phyloP scores from a whole-genome alignment of 2,329 filamentous ascomycete genomes.

The Colletotrichum sp. region DNA sequence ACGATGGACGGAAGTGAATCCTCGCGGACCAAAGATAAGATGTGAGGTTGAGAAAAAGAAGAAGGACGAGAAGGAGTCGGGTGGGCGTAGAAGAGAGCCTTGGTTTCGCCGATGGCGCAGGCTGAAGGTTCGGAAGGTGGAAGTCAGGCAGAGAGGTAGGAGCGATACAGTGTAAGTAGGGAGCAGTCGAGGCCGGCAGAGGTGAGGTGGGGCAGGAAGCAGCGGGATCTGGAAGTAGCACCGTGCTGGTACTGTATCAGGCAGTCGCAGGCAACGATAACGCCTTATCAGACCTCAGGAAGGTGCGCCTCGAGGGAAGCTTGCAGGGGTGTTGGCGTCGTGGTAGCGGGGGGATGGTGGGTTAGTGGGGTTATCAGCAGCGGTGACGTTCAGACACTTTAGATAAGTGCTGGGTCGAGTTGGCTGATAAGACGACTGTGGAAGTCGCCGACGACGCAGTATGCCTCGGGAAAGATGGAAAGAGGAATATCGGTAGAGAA shows the following conservation, averaged over 20 bases:
- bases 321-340: slow-evolving; percentile 3
- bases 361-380: slow-evolving; percentile 11
- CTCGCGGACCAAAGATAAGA: background rate
- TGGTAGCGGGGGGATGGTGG: background rate
- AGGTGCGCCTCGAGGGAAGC: background rate
- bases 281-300: slow-evolving; percentile 14
- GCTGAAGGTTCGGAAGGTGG: slow-evolving; percentile 2
- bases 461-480: background rate
- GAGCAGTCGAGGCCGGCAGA: background rate
- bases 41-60: background rate
- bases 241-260: slow-evolving; percentile 23
- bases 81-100: background rate
- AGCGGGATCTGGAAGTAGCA: slow-evolving; percentile 12
- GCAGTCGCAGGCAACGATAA: slow-evolving; percentile 33
- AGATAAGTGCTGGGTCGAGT: background rate
- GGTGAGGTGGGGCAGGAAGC: background rate
- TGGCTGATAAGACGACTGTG: background rate
- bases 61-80: background rate
- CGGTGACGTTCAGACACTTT: background rate
- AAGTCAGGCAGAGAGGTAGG: background rate
- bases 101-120: background rate
- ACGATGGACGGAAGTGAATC: background rate
- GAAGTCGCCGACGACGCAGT: background rate
- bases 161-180: slow-evolving; percentile 16
- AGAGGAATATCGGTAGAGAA: background rate